Percentiles rank a stretch among this genome's conserved stretches.
These are phyloP conservation scores for Taphrina wiesneri DNA, from an alignment of 1,139 yeast species.

Conservation along the genomic window DNA sequence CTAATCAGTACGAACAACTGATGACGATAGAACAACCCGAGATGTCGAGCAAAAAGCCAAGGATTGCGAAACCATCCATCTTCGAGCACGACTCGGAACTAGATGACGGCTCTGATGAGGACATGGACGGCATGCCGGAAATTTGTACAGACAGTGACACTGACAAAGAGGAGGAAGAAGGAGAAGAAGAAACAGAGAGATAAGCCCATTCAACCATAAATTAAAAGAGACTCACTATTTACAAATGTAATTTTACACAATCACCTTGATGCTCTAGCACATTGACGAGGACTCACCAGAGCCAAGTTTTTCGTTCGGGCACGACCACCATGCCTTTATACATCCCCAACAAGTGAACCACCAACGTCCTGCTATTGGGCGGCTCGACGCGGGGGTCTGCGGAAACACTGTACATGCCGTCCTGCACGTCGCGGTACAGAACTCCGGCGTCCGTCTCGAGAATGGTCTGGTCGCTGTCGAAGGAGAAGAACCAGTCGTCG, in stretches of 20 bases:
- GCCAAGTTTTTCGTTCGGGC: constrained; percentile 7
- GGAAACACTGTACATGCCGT: constrained; percentile 22
- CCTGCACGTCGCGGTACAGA: constrained; percentile 9
- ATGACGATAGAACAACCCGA: not conserved
- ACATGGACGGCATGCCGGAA: constrained; percentile 35
- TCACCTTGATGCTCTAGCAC: not conserved
- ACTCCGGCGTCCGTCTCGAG: constrained; percentile 16
- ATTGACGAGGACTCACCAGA: not conserved
- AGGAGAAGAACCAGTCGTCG: constrained; percentile 36
- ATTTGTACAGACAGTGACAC: constrained; percentile 33
- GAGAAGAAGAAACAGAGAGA: not conserved
- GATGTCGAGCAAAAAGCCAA: not conserved
- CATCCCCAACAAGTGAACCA: constrained; percentile 10
- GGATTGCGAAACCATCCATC: not conserved
- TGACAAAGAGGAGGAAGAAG: constrained; percentile 10
- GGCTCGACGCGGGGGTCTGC: constrained; percentile 14
- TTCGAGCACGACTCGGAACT: not conserved
- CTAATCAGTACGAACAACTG: not conserved
- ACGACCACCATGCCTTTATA: constrained; percentile 4
- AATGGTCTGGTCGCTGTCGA: constrained; percentile 30
- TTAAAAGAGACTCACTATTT: not conserved
- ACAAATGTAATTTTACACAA: not conserved
- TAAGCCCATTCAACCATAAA: no score
- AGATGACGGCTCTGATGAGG: constrained; percentile 19
- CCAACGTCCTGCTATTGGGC: constrained; percentile 2